phyloP scores from a whole-genome alignment of 768 basidiomycete genomes.

The Pholiota conissans region DNA sequence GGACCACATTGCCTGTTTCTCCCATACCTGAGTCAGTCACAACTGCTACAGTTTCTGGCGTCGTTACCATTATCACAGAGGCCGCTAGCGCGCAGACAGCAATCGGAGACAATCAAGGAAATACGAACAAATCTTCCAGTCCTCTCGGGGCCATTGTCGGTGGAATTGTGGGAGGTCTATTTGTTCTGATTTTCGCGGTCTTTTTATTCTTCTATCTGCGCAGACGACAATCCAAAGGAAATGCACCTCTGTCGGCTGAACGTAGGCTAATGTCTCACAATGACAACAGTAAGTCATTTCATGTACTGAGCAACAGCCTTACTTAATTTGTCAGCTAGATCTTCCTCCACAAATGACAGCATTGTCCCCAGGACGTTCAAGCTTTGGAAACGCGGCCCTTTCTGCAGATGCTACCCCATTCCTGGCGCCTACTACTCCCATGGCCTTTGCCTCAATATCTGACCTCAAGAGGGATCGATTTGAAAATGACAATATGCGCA shows the following conservation, averaged over 20 bases:
- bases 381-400: neutral
- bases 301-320: neutral
- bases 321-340: neutral
- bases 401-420: neutral
- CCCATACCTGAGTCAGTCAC: neutral
- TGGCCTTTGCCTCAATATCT: neutral
- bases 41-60: no score
- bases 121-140: neutral
- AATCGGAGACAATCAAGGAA: neutral
- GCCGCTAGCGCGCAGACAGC: neutral
- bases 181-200: neutral
- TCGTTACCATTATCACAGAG: neutral
- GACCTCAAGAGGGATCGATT: neutral
- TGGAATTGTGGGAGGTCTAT: conserved; percentile 1
- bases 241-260: neutral
- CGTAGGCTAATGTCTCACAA: neutral
- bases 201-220: neutral
- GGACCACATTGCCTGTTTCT: neutral
- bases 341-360: neutral
- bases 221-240: neutral
- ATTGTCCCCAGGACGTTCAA: neutral
- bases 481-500: neutral
- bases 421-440: neutral
- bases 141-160: conserved; percentile 13
- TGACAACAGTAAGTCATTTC: neutral